Base-by-base conservation (phyloP, 2,329 filamentous ascomycete species). In the Ceratocystis variospora region DNA sequence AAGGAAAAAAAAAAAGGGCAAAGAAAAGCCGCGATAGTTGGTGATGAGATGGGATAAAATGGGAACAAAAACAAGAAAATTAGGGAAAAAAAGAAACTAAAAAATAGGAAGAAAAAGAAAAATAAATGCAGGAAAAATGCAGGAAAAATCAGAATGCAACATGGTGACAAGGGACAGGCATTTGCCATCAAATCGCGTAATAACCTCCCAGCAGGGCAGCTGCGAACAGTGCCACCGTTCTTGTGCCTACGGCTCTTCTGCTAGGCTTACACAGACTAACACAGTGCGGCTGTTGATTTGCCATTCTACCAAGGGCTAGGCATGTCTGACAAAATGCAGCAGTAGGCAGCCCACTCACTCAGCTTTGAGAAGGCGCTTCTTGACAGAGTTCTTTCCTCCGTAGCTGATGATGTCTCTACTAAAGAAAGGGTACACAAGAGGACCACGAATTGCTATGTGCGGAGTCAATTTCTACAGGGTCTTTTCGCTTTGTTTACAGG, bases 171-270 rank as follows among this genome's bases (percentile, higher is more conserved):
- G 53, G 53, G 53, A 57, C 55, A 59, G 22, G 28, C 55, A 59
- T 59, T 33, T 17, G 55, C 55, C 55, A 37, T 53, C 37, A 59
- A n/a, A n/a, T 59, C 55, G 55, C 25, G 55, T 59, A 59, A 37
- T 19, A n/a, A 3, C 25, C 55, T 19, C 6, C 17, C 55, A 17
- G 55, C 15, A 53, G 48, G 6, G 25, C 33, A 41, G 17, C 28
- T 19, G 2, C 8, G 53, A 12, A 59, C 55, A 59, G 55, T 59
- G 55, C 31, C 28, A 19, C 55, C 33, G 15, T 25, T 10, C 53
- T 31, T 8, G 12, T 37, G 55, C 55, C 1, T 25, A 59, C 55
- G 17, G 55, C 1, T 12, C 8, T 37, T 17, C 17, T 12, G 12
- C 7, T 3, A 8, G 5, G 17, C 15, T 17, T 10, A 10, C 55